A percentile compares a stretch with the other conserved stretches of the same genome.
These are phyloP conservation scores for Pseudophaeomoniella oleicola DNA, from an alignment of 2,329 filamentous ascomycete genomes.

Conservation along the genomic window DNA sequence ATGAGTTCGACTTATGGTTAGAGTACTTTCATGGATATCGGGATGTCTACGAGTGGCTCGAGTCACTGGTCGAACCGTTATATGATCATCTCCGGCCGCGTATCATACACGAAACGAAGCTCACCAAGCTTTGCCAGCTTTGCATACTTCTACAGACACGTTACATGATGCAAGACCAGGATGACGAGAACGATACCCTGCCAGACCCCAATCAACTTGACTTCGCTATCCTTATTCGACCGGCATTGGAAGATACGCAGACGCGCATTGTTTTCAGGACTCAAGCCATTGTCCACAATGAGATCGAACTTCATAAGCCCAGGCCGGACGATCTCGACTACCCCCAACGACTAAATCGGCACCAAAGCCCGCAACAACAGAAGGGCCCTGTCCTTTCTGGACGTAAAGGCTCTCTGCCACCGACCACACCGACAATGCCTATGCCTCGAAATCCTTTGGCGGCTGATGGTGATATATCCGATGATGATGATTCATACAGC, in stretches of 20 bases:
- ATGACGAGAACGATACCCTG: conserved; percentile 35
- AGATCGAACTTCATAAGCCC: conserved; percentile 52
- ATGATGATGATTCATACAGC: conserved; percentile 40
- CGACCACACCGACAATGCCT: conserved; percentile 4
- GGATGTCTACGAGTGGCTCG: conserved; percentile 50
- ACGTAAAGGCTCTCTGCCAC: conserved; percentile 29
- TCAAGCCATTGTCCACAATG: conserved; percentile 46
- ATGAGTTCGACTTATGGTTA: conserved; percentile 53
- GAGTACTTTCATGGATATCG: conserved; percentile 52
- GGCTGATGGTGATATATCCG: conserved; percentile 33
- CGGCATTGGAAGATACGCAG: conserved; percentile 53
- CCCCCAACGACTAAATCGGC: conserved; percentile 29
- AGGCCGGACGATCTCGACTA: conserved; percentile 52
- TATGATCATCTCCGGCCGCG: conserved; percentile 51
- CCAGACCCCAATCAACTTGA: conserved; percentile 40
- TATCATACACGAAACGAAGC: conserved; percentile 52
- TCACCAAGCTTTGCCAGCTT: conserved; percentile 52
- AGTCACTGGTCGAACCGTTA: conserved; percentile 51
- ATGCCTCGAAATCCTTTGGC: conserved; percentile 14
- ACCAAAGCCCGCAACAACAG: conserved; percentile 22
- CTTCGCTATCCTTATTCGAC: conserved; percentile 47
- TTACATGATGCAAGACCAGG: conserved; percentile 47
- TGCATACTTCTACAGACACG: conserved; percentile 51
- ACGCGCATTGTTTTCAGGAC: conserved; percentile 52
- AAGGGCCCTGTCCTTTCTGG: conserved; percentile 36